Evolutionary conservation across 2,329 filamentous ascomycete species (phyloP).

Genomic region (Arthrocladium fulminans): DNA sequence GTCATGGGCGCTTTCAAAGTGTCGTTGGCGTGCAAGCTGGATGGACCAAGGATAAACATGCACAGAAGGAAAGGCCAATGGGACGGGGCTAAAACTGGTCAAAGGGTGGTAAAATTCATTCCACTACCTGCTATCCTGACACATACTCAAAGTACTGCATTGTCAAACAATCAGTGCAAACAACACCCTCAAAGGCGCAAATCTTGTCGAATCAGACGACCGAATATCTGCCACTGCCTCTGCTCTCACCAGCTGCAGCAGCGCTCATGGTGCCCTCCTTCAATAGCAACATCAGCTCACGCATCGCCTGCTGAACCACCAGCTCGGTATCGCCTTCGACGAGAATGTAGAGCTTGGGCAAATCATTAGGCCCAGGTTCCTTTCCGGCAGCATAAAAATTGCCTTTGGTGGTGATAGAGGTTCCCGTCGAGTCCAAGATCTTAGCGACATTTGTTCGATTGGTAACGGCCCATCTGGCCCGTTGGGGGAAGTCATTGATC

Average conservation of each 20-base stretch:
- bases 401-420: slow-evolving; percentile 95
- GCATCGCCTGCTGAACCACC: slow-evolving; percentile 81
- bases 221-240: slow-evolving; percentile 69
- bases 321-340: slow-evolving; percentile 96
- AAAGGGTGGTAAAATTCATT: too few relatives aligned
- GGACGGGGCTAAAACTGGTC: too few relatives aligned
- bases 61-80: too few relatives aligned
- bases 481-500: slow-evolving; percentile 99
- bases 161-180: too few relatives aligned
- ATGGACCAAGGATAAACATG: too few relatives aligned
- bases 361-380: slow-evolving; percentile 61
- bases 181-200: too few relatives aligned
- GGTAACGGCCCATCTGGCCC: slow-evolving; percentile 95
- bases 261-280: slow-evolving; percentile 86
- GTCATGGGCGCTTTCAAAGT: too few relatives aligned
- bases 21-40: too few relatives aligned
- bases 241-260: slow-evolving; percentile 71
- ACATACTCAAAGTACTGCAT: too few relatives aligned
- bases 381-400: slow-evolving; percentile 79
- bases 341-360: slow-evolving; percentile 94
- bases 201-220: slow-evolving; percentile 65
- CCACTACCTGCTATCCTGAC: too few relatives aligned
- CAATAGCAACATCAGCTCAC: slow-evolving; percentile 76
- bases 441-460: slow-evolving; percentile 98
- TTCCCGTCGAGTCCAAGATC: slow-evolving; percentile 88